Conservation (phyloP, 2,329 filamentous ascomycete species). For the Cytospora chrysosperma region DNA sequence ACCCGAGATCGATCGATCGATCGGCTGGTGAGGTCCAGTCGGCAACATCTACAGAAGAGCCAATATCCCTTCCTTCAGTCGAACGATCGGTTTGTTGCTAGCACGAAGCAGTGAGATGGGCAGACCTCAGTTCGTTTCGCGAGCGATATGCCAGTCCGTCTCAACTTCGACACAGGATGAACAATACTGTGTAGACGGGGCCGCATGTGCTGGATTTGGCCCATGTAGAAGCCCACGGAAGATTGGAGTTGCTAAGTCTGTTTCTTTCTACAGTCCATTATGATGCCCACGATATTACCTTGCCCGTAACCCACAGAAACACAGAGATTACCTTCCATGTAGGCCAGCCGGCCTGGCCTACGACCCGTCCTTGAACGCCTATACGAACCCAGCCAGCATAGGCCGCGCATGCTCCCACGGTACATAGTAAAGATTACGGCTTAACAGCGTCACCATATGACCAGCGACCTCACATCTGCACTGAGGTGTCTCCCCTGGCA, state of each 20-base stretch:
- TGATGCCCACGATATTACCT: conserved; percentile 1
- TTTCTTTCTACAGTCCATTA: background rate
- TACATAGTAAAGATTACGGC: conserved; percentile 12
- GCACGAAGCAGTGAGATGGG: background rate
- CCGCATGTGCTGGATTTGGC: conserved; percentile 5
- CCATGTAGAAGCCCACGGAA: background rate
- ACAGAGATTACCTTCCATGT: background rate
- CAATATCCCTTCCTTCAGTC: background rate
- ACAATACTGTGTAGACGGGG: background rate
- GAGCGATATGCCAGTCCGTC: background rate
- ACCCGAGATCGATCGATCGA: no score
- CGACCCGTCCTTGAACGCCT: background rate
- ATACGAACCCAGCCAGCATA: background rate
- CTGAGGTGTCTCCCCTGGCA: conserved; percentile 57
- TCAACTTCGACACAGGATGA: background rate
- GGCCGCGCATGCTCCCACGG: conserved; percentile 17
- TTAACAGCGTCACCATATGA: conserved; percentile 18
- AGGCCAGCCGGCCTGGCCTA: background rate
- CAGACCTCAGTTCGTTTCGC: background rate
- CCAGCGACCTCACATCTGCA: conserved; percentile 57
- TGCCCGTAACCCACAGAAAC: conserved; percentile 1
- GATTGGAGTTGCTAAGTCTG: background rate
- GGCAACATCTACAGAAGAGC: conserved; percentile 57
- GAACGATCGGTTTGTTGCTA: background rate
- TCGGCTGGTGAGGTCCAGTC: no score